Conservation (phyloP, 768 basidiomycete species). For the Podaxis sp. region DNA sequence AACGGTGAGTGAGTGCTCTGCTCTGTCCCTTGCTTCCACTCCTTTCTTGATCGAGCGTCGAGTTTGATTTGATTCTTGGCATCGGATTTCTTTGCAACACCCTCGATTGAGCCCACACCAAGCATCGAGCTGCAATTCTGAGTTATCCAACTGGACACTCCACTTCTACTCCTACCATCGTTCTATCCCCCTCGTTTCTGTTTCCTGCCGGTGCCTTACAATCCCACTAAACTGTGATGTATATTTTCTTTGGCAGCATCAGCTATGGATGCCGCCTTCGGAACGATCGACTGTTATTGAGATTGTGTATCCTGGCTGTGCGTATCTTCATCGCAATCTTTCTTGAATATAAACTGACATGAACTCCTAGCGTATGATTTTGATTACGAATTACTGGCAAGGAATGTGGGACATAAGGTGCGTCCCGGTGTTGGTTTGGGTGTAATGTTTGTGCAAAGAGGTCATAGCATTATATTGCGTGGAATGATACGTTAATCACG, state of each 20-base stretch:
- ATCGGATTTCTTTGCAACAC: background rate
- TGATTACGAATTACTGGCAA: constrained; percentile 37
- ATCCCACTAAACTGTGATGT: background rate
- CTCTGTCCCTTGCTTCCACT: background rate
- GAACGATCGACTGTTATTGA: constrained; percentile 64
- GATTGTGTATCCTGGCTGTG: constrained; percentile 59
- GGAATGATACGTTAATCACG: constrained; percentile 58
- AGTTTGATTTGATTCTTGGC: background rate
- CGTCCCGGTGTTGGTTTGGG: constrained; percentile 4
- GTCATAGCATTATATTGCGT: constrained; percentile 54
- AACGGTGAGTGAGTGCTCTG: constrained; percentile 26
- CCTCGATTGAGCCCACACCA: background rate
- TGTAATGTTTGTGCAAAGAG: background rate
- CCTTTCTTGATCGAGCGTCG: background rate
- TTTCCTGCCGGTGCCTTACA: background rate
- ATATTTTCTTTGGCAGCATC: constrained; percentile 30
- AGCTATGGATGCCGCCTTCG: constrained; percentile 67
- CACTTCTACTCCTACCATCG: background rate
- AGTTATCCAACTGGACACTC: background rate
- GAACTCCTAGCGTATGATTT: constrained; percentile 27
- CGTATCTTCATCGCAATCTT: background rate
- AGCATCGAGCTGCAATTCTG: background rate
- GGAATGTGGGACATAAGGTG: constrained; percentile 38
- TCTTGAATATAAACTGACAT: background rate
- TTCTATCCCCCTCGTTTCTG: background rate